Evolutionary conservation across 2,329 filamentous ascomycete species (phyloP).

Genomic region (Trichoderma oligosporum): DNA sequence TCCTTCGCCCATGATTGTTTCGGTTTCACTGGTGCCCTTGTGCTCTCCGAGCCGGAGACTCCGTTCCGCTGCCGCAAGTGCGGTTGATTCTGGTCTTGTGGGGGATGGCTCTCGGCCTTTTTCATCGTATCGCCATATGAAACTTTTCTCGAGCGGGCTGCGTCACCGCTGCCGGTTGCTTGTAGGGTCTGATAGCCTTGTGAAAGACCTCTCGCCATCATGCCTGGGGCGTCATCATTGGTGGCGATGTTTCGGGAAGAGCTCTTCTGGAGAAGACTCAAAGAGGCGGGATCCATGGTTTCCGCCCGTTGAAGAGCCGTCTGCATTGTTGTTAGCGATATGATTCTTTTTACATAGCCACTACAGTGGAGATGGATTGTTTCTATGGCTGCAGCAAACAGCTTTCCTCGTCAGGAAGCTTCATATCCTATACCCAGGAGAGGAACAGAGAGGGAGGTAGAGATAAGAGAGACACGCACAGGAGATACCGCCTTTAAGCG

Average conservation of each 20-base stretch:
- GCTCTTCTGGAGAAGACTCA: constrained; percentile 10
- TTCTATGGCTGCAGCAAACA: background rate
- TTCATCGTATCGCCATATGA: constrained; percentile 1
- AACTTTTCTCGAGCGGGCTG: constrained; percentile 12
- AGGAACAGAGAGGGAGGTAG: background rate
- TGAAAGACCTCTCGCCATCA: constrained; percentile 34
- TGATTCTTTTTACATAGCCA: background rate
- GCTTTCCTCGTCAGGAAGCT: background rate
- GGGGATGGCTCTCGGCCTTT: background rate
- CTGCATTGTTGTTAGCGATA: constrained; percentile 9
- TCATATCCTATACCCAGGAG: background rate
- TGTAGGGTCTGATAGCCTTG: constrained; percentile 41
- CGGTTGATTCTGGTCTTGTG: background rate
- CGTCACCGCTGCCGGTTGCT: constrained; percentile 13
- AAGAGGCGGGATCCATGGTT: constrained; percentile 18
- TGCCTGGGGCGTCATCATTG: constrained; percentile 42
- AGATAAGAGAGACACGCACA: constrained; percentile 2
- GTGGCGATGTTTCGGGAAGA: background rate
- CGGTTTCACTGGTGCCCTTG: background rate
- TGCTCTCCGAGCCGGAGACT: background rate
- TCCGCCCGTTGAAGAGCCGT: constrained; percentile 19
- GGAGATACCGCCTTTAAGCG: constrained; percentile 1
- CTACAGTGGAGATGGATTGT: background rate
- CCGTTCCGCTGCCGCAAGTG: constrained; percentile 7
- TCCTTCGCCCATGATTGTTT: constrained; percentile 48